Base-by-base conservation (phyloP, 2,329 filamentous ascomycete species). In the Penicillium brasilianum region DNA sequence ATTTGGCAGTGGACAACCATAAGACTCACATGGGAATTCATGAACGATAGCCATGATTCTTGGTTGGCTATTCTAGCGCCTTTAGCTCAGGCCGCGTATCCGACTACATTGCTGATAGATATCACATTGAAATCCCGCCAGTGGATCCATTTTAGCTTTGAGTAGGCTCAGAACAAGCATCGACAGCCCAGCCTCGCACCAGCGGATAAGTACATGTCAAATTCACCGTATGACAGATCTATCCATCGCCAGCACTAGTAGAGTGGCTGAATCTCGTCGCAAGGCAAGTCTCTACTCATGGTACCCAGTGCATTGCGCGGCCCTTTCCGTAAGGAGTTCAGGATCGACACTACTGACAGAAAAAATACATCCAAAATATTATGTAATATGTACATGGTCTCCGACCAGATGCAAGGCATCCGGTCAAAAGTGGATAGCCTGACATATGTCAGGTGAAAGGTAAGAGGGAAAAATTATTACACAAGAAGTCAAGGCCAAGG, bases 401-500 rank as follows among this genome's bases (percentile, higher is more conserved):
- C n/a, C 34, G 20, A 14, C 18, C 34, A 13, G 34, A 25, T 18
- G 18, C 14, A 8, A 39, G 13, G 4, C 34, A 39, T 32, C 48
- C 8, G 50, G 18, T 39, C 8, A 28, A 39, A 53, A 39, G 13
- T 39, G 20, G 50, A 34, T 39, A 39, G 28, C 5, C 13, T 34
- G 48, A 32, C 30, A 18, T 11, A n/a, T 3, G 25, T 30, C 43
- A 46, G 2, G 22, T 8, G 0, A 46, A n/a, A 46, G 16, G n/a
- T 28, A 10, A 50, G 48, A 22, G 28, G 16, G 18, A 36, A 50
- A 46, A 53, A 49, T 53, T 62, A 62, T 60, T 59, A 64, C 54
- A 66, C 49, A 56, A 58, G 51, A 49, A 46, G 55, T 55, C 34
- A 37, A 36, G 22, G 32, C 3, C 39, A 9, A 39, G 46, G 49